Base-by-base conservation (phyloP, 1,284 basidiomycete species). In the Leccinum subfulvum region DNA sequence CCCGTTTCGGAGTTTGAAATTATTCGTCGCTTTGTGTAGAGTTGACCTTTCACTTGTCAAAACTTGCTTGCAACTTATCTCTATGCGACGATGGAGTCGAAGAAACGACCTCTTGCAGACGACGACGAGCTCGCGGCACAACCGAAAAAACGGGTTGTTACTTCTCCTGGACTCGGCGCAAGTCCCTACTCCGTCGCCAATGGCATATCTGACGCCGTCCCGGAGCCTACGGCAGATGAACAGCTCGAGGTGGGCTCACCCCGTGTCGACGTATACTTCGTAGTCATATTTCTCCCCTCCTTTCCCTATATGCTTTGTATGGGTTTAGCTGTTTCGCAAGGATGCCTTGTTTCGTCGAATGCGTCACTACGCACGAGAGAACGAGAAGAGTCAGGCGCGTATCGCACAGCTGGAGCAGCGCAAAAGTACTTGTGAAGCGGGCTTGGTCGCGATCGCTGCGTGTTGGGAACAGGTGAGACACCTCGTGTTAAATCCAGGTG, bases 301-400 rank as follows among this genome's bases (percentile, higher is more conserved):
- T 62, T 64, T 56, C 66, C 56, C 65, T 28, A 11, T 41, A 13
- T 59, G 13, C 47, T 51, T 57, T 41, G 39, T 58, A 51, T 68
- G 56, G 26, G n/a, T 64, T 37, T 67, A 92, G 89, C 77, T 81
- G 21, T 90, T 90, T 74, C 88, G 93, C 64, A 97, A 98, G 78
- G 94, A 96, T 73, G 95, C 95, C 51, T 91, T 98, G 58, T 97
- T 89, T 76, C 84, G 95, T 56, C 85, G 94, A 65, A 95, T 98
- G 94, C 90, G 86, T 71, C 87, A 95, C 70, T 96, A 97, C 75
- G 88, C 90, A 59, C 86, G 94, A 63, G 89, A 94, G 76, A 83
- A 89, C 73, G 86, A 91, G 69, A 85, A 89, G 57, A 87, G 87
- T 67, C 81, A 86, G 67, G 77, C 79, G 70, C 84, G 85, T 65